These are phyloP conservation scores for Elongisporangium anandrum DNA, from an alignment of 352 stramenopile species.

Conservation along the genomic window DNA sequence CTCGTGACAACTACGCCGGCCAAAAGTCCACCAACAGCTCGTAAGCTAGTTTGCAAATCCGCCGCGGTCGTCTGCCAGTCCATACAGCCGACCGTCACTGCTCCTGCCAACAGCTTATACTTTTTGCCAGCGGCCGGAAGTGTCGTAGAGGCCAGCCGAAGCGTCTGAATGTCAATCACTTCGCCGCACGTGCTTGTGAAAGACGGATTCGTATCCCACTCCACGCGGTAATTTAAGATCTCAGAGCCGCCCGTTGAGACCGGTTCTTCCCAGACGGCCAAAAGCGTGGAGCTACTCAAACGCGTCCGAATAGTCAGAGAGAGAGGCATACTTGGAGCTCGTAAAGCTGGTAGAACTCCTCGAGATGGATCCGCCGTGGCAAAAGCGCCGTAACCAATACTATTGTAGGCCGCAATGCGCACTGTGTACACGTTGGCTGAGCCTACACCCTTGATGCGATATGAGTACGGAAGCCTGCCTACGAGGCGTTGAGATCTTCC, in stretches of 20 bases:
- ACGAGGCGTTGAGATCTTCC: slow-evolving; percentile 50
- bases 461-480: slow-evolving; percentile 76
- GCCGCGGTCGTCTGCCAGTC: slow-evolving; percentile 17
- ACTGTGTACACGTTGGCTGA: slow-evolving; percentile 80
- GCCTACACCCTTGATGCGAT: slow-evolving; percentile 76
- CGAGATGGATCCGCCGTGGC: slow-evolving; percentile 26
- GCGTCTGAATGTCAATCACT: slow-evolving; percentile 58
- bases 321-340: slow-evolving; percentile 60
- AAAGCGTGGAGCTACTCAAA: slow-evolving; percentile 46
- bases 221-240: slow-evolving; percentile 85
- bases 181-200: slow-evolving; percentile 84
- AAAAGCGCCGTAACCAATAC: slow-evolving; percentile 87
- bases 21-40: slow-evolving; percentile 20
- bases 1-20: slow-evolving; percentile 19
- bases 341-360: slow-evolving; percentile 27
- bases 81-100: slow-evolving; percentile 27
- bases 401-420: slow-evolving; percentile 93
- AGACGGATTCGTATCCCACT: slow-evolving; percentile 91
- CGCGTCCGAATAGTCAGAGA: slow-evolving; percentile 80
- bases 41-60: slow-evolving; percentile 24
- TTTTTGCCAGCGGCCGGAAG: slow-evolving; percentile 5
- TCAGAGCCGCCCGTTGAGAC: slow-evolving; percentile 72
- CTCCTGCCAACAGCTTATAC: slow-evolving; percentile 27
- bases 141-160: slow-evolving; percentile 23
- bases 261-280: slow-evolving; percentile 78